Conservation (phyloP, 1,139 yeast species). For the Barnettozyma hawaiiensis region DNA sequence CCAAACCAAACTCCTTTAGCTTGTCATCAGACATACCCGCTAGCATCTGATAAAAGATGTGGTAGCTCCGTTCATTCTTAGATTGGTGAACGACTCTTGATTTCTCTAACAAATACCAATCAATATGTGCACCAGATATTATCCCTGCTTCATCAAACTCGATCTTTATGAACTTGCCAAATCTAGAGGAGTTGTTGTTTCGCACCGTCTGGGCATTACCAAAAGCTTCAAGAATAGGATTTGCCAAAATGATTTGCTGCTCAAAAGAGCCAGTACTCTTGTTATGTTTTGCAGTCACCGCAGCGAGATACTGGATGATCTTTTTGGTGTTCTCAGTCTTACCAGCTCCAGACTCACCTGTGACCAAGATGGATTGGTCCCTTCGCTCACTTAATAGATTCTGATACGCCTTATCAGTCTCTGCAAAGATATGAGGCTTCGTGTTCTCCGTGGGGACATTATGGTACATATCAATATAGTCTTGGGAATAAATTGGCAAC, state of each 20-base stretch:
- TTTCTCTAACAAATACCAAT: slow-evolving; percentile 90
- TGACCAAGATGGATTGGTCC: slow-evolving; percentile 87
- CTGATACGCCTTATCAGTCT: slow-evolving; percentile 82
- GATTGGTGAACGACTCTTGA: slow-evolving; percentile 88
- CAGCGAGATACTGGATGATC: slow-evolving; percentile 86
- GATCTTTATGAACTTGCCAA: slow-evolving; percentile 92
- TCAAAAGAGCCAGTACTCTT: slow-evolving; percentile 47
- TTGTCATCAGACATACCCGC: slow-evolving; percentile 55
- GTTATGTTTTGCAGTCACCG: slow-evolving; percentile 47
- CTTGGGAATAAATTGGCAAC: slow-evolving; percentile 67
- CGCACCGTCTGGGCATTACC: slow-evolving; percentile 97
- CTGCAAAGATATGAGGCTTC: slow-evolving; percentile 87
- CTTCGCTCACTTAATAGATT: slow-evolving; percentile 63
- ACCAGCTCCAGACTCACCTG: slow-evolving; percentile 99
- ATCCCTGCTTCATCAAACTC: slow-evolving; percentile 62
- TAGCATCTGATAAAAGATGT: slow-evolving; percentile 82
- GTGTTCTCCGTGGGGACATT: slow-evolving; percentile 39
- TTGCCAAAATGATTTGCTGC: slow-evolving; percentile 83
- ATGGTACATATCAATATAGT: slow-evolving; percentile 50
- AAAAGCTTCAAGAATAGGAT: slow-evolving; percentile 92
- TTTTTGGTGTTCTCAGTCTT: slow-evolving; percentile 97
- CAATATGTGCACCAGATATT: slow-evolving; percentile 85
- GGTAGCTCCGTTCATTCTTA: slow-evolving; percentile 78
- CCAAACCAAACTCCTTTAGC: slow-evolving; percentile 44
- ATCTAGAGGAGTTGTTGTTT: slow-evolving; percentile 92